Evolutionary conservation across 495 filamentous ascomycete species (phyloP), one percentile per base, ranked within the genome.

Genomic region (Cercophora sp.): DNA sequence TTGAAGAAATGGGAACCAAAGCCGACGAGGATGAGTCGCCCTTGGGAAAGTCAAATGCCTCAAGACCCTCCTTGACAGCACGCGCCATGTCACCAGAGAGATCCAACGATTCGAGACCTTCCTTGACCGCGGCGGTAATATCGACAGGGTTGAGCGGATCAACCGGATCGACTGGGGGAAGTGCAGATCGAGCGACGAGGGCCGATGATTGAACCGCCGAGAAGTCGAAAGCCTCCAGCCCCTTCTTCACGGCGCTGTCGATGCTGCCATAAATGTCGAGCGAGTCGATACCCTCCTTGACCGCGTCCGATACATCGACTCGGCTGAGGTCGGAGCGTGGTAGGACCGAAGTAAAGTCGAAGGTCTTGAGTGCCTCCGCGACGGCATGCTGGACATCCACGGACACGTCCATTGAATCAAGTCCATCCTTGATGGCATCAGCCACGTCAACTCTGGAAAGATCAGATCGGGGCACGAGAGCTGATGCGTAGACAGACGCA

Each of bases 1-100:
- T 64, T 0, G 51, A 51, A 8, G 60, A 43, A 22, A 54, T 55
- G 4, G 69, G 63, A 9, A 74, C 69, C 0, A 73, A 55, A 6
- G 69, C 69, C 1, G 40, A 43, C 9, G 57, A 49, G 4, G 62
- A 59, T 16, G 57, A 39, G 5, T 15, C 8, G 10, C 31, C 11
- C 0, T 52, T 44, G 9, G 62, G 52, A 5, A 62, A 57, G 35
- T 66, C 58, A 13, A 58, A 53, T 3, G 61, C 22, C 2, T 58
- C 27, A 1, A 66, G 57, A 8, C 57, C 61, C 48, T 63, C 57
- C 34, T 54, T 55, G 10, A 65, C 52, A 8, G 52, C 54, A 25
- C 49, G 44, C 3, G 39, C 50, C n/a, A 64, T 23, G 10, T 41
- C 55, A 10, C 31, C 23, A 10, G 55, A 43, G 4, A 64, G 24